A percentile compares a stretch with the other conserved stretches of the same genome.
Evolutionary conservation across 805 yeast species (phyloP).

Genomic region (Metschnikowia henanensis): DNA sequence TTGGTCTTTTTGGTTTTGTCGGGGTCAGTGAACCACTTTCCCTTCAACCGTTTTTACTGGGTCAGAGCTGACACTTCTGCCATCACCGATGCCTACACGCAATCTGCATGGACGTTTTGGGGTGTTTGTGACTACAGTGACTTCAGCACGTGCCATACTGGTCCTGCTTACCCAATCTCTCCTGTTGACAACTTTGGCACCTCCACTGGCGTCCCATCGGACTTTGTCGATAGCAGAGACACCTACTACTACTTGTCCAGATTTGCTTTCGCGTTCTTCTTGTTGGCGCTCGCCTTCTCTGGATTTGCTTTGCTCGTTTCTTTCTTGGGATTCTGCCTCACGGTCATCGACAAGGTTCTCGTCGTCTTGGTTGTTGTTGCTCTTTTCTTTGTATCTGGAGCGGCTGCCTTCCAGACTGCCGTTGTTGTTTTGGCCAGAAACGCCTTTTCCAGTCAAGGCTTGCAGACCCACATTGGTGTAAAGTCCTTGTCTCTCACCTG

Average conservation of each 20-base stretch:
- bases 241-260: constrained; percentile 64
- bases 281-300: constrained; percentile 59
- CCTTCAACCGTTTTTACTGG: constrained; percentile 67
- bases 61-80: constrained; percentile 68
- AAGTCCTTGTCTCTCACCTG: constrained; percentile 63
- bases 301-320: constrained; percentile 61
- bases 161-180: constrained; percentile 85
- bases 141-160: constrained; percentile 52
- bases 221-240: constrained; percentile 54
- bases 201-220: constrained; percentile 49
- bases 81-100: constrained; percentile 48
- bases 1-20: constrained; percentile 46
- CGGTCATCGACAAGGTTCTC: constrained; percentile 52
- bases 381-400: constrained; percentile 55
- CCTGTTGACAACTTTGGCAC: constrained; percentile 74
- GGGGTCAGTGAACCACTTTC: constrained; percentile 21
- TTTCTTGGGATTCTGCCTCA: constrained; percentile 56
- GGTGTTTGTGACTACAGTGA: constrained; percentile 59
- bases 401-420: constrained; percentile 74
- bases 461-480: constrained; percentile 52
- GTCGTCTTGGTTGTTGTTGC: constrained; percentile 53
- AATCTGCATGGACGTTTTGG: constrained; percentile 83
- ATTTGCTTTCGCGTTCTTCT: constrained; percentile 61
- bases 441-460: constrained; percentile 54
- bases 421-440: constrained; percentile 71